A percentile compares a stretch with the other conserved stretches of the same genome.
Conservation (phyloP, 345 rosid genomes). For the Laguncularia racemosa region DNA sequence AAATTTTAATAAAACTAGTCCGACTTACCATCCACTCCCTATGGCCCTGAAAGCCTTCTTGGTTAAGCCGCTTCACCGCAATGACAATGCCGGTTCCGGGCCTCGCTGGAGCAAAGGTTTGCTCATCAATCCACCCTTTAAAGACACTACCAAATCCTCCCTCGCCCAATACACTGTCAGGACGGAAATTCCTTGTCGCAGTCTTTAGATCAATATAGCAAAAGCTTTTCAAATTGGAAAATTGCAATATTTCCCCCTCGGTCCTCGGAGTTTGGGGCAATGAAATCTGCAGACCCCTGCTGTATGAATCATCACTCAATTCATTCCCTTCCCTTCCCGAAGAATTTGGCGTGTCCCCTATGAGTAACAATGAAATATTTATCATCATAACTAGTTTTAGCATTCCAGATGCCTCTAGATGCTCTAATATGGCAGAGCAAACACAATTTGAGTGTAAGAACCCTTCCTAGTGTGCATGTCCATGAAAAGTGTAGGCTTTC, state of each 20-base stretch:
- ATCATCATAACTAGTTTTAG: no score
- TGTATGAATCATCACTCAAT: slow-evolving; percentile 33
- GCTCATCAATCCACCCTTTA: slow-evolving; percentile 90
- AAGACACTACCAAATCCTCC: slow-evolving; percentile 95
- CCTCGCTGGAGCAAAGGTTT: slow-evolving; percentile 55
- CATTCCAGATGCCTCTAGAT: no score
- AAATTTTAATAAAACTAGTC: no score
- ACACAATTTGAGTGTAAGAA: no score
- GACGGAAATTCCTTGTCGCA: slow-evolving; percentile 88
- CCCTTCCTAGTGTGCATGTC: no score
- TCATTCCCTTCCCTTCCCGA: slow-evolving; percentile 29
- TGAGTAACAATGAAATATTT: not conserved
- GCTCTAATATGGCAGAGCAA: no score
- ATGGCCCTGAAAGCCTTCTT: slow-evolving; percentile 88
- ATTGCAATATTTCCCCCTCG: slow-evolving; percentile 72
- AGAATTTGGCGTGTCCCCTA: slow-evolving; percentile 15
- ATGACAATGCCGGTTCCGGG: slow-evolving; percentile 78
- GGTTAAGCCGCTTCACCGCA: slow-evolving; percentile 89
- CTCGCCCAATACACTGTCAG: slow-evolving; percentile 92
- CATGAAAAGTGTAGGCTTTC: no score
- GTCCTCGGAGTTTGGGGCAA: slow-evolving; percentile 41
- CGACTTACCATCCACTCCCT: slow-evolving; percentile 89
- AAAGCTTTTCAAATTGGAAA: slow-evolving; percentile 64
- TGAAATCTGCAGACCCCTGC: slow-evolving; percentile 36
- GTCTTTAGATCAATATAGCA: slow-evolving; percentile 57